phyloP scores from a whole-genome alignment of 2,329 filamentous ascomycete species.

The Diplodia seriata region DNA sequence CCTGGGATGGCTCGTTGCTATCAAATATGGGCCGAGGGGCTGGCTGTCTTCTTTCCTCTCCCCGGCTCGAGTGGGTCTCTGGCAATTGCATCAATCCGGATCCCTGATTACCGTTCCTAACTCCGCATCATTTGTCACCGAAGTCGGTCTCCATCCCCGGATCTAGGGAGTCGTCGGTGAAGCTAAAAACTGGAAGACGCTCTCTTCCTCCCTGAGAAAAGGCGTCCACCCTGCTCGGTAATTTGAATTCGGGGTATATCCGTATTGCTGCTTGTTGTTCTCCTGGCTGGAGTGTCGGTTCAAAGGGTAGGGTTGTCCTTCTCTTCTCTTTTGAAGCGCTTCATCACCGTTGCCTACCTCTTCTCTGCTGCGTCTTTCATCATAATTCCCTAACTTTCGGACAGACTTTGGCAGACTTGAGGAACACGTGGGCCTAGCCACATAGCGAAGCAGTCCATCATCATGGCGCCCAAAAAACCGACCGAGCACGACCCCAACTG shows the following conservation, averaged over 20 bases:
- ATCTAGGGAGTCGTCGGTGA: not conserved
- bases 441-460: not conserved
- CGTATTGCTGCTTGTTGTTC: not conserved
- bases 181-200: not conserved
- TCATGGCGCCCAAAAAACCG: not conserved
- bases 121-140: constrained; percentile 3
- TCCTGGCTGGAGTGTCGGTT: not conserved
- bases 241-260: not conserved
- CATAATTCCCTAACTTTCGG: not conserved
- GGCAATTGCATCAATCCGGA: not conserved
- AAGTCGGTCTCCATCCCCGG: constrained; percentile 1
- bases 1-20: not conserved
- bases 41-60: not conserved
- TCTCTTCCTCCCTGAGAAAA: not conserved
- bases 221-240: not conserved
- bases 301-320: not conserved
- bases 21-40: constrained; percentile 13
- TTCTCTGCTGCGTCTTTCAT: not conserved
- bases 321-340: not conserved
- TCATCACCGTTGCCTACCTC: not conserved
- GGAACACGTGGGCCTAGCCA: too few species aligned
- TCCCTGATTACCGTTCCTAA: not conserved
- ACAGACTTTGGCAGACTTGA: not conserved
- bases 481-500: constrained; percentile 38
- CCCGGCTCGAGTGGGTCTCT: not conserved